phyloP scores from a whole-genome alignment of 1,139 yeast genomes.

The Kazachstania sp. region DNA sequence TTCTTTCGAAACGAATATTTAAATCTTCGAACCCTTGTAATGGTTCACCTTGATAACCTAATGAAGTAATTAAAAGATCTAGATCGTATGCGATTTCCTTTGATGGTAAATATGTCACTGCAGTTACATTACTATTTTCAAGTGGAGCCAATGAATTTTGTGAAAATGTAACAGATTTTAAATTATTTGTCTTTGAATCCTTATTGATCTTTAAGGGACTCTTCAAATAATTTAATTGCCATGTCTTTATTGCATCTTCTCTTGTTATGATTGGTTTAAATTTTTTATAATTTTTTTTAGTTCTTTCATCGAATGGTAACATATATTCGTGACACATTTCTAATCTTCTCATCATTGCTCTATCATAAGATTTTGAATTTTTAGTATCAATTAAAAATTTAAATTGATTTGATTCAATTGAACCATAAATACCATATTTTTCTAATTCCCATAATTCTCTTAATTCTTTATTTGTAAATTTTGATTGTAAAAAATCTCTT shows the following conservation, averaged over 20 bases:
- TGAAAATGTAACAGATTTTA: constrained; percentile 19
- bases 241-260: constrained; percentile 36
- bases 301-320: constrained; percentile 26
- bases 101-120: neutral
- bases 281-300: constrained; percentile 25
- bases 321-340: constrained; percentile 52
- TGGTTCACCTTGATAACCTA: constrained; percentile 74
- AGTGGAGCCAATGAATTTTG: constrained; percentile 33
- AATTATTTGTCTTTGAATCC: constrained; percentile 20
- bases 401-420: constrained; percentile 42
- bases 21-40: constrained; percentile 46
- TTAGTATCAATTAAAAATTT: constrained; percentile 30
- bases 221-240: constrained; percentile 64
- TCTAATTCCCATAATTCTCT: constrained; percentile 69
- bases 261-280: constrained; percentile 14
- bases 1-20: constrained; percentile 51
- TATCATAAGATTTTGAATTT: constrained; percentile 28
- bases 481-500: constrained; percentile 73
- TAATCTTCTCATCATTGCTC: constrained; percentile 64
- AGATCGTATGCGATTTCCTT: constrained; percentile 33
- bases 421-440: constrained; percentile 45
- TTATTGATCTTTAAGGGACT: constrained; percentile 53
- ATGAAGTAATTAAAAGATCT: constrained; percentile 71
- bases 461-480: constrained; percentile 87
- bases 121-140: neutral